Evolutionary conservation across 257 asterid genomes (phyloP), one percentile per base, ranked within the genome.

Genomic region (Scutellaria galericulata): DNA sequence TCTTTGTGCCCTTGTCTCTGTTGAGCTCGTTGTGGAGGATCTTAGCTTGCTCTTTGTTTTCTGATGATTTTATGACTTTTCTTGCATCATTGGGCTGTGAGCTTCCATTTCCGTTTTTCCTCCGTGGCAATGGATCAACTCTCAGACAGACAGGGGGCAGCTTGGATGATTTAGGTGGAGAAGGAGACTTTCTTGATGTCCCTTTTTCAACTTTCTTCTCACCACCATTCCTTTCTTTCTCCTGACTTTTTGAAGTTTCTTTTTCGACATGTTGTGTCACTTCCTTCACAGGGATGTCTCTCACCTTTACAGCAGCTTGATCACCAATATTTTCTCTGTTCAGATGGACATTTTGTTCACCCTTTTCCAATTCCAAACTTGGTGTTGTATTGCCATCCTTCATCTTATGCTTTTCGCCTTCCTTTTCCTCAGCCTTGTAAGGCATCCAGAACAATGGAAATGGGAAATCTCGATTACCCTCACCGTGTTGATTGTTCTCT

Each of bases 71-170:
- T 22, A 41, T 46, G 14, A 45, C 70, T 54, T 61, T 72, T 41
- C 66, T 62, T 41, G 35, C 44, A 46, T 76, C 80, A 54, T 52
- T 70, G 56, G 79, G 45, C 56, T n/a, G 55, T 7, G 64, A 87
- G 62, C 72, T 78, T 58, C 85, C 84, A 44, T 69, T 81, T 12
- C 52, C 66, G 9, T 20, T 62, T 53, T 79, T 91, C 42, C 64
- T 89, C 82, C 82, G 80, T 5, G 87, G 90, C 79, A 88, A 52
- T 1, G 96, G 92, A 76, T 88, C 97, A 72, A 91, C 92, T 77
- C 96, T 83, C 41, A 91, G 80, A 79, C 97, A 91, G 41, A 91
- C 86, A 60, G 92, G 93, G 62, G 93, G 95, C 22, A 91, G 74
- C 79, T 88, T 87, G 27, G 91, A 65, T 40, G 94, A 61, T 75